A percentile compares a stretch with the other conserved stretches of the same genome.
phyloP scores from a whole-genome alignment of 306 rosid genomes.

The Hippophae gyantsensis region DNA sequence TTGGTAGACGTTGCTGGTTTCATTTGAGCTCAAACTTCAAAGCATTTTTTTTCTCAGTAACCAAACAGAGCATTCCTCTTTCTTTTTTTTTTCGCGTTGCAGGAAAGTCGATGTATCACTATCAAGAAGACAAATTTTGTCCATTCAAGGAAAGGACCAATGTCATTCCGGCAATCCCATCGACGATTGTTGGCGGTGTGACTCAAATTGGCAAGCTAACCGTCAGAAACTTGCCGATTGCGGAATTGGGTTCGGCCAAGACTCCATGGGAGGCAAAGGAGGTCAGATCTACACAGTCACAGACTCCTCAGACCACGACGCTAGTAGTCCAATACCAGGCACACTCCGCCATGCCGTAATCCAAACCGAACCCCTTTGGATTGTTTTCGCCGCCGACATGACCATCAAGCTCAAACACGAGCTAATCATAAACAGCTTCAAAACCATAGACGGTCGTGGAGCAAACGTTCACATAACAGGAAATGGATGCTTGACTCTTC shows the following conservation, averaged over 20 bases:
- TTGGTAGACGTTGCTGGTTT: background rate
- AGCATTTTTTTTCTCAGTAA: constrained; percentile 12
- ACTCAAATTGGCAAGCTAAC: constrained; percentile 43
- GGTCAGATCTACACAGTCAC: constrained; percentile 86
- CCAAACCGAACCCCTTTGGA: constrained; percentile 87
- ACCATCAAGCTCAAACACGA: constrained; percentile 64
- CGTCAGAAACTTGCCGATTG: constrained; percentile 85
- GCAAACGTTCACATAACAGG: constrained; percentile 57
- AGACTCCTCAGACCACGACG: constrained; percentile 83
- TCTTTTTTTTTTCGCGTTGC: constrained; percentile 9
- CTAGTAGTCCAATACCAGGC: constrained; percentile 63
- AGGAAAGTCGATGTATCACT: constrained; percentile 68
- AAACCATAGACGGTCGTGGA: constrained; percentile 91
- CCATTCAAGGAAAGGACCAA: constrained; percentile 27
- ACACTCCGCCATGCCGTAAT: constrained; percentile 95
- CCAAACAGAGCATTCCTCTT: constrained; percentile 12
- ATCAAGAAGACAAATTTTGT: constrained; percentile 34
- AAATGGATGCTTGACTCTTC: constrained; percentile 85
- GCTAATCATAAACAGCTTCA: constrained; percentile 77
- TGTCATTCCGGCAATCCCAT: constrained; percentile 80
- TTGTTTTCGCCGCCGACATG: constrained; percentile 61
- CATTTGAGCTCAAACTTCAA: background rate
- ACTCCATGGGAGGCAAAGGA: constrained; percentile 78
- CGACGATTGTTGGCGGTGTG: constrained; percentile 96
- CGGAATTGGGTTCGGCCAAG: constrained; percentile 76